A percentile compares a stretch with the other conserved stretches of the same genome.
phyloP scores from a whole-genome alignment of 116 monocot species.

The Zostera marina region DNA sequence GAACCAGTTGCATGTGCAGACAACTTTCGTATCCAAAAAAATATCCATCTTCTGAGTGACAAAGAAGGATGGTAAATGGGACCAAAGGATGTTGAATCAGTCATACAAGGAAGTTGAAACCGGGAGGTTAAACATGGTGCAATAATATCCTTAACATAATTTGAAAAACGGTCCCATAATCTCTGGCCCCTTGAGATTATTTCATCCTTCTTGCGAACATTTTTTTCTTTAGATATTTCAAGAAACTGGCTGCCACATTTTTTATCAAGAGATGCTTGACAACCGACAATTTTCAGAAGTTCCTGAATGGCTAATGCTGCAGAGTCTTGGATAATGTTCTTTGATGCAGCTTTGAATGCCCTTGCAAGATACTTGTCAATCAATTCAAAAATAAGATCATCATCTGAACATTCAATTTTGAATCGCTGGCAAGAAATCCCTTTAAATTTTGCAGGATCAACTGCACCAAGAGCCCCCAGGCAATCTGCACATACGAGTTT shows the following conservation, averaged over 20 bases:
- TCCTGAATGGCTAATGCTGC: constrained; percentile 98
- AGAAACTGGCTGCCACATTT: constrained; percentile 10
- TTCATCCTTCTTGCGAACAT: constrained; percentile 9
- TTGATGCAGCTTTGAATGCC: constrained; percentile 87
- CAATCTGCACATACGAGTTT: constrained; percentile 91
- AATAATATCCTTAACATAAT: constrained; percentile 95
- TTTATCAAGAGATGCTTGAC: constrained; percentile 56
- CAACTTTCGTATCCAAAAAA: constrained; percentile 72
- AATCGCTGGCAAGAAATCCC: constrained; percentile 64
- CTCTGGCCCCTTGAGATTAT: constrained; percentile 46
- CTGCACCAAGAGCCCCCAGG: constrained; percentile 89
- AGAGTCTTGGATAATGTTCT: constrained; percentile 82
- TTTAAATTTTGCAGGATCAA: constrained; percentile 93
- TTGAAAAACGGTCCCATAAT: constrained; percentile 85
- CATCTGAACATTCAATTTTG: constrained; percentile 95
- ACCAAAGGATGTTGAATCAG: constrained; percentile 40
- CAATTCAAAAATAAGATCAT: constrained; percentile 98
- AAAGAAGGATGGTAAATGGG: constrained; percentile 73
- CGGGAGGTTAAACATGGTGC: constrained; percentile 95
- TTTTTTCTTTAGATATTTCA: constrained; percentile 6
- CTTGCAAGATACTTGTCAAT: constrained; percentile 93
- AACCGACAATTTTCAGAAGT: constrained; percentile 74
- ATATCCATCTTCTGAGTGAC: constrained; percentile 97
- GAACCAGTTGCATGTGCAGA: constrained; percentile 71
- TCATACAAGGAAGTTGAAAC: constrained; percentile 67